These are phyloP conservation scores for Limonium bicolor DNA, from an alignment of 148 eudicot genomes.

Conservation along the genomic window DNA sequence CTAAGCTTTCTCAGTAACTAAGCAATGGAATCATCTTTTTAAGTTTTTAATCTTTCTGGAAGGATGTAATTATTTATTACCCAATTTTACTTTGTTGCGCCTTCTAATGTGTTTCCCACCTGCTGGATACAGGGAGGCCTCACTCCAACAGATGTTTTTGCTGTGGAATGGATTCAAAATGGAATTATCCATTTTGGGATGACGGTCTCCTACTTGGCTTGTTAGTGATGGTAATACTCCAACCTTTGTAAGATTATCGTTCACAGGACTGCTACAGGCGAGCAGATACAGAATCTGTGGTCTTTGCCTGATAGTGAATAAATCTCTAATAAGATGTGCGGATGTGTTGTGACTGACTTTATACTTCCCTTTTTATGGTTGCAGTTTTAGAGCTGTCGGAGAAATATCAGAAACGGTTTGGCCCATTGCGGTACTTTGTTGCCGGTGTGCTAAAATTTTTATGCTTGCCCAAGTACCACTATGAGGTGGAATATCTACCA, in stretches of 20 bases:
- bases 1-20: no score
- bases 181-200: slow-evolving; percentile 84
- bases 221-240: slow-evolving; percentile 79
- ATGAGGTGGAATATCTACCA: slow-evolving; percentile 80
- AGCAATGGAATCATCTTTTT: no score
- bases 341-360: not conserved
- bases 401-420: slow-evolving; percentile 88
- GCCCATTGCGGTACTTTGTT: slow-evolving; percentile 90
- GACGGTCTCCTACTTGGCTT: slow-evolving; percentile 89
- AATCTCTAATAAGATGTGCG: not conserved
- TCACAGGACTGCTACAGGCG: no score
- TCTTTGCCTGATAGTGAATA: not conserved
- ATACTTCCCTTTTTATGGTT: slow-evolving; percentile 6
- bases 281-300: no score
- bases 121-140: slow-evolving; percentile 75
- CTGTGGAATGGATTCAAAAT: slow-evolving; percentile 87
- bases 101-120: no score
- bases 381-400: slow-evolving; percentile 97
- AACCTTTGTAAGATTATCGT: no score
- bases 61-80: no score
- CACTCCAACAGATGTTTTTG: slow-evolving; percentile 94
- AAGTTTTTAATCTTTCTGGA: no score
- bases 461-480: slow-evolving; percentile 85
- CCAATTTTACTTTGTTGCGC: no score
- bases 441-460: slow-evolving; percentile 90